Evolutionary conservation across 257 asterid species (phyloP), one percentile per base, ranked within the genome.

Genomic region (Salvia rosmarinus): DNA sequence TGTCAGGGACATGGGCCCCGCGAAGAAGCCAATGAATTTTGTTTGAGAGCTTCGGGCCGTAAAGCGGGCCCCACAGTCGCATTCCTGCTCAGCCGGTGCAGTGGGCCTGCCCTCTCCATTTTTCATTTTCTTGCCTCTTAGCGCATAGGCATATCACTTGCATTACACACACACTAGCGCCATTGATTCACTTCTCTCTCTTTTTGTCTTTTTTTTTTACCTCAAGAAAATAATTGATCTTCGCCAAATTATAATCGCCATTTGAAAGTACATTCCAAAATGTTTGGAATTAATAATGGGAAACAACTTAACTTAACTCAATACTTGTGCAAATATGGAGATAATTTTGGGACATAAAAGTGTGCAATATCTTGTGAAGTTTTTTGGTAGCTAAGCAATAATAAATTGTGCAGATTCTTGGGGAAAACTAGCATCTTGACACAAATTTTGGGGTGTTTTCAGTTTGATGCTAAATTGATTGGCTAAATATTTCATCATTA

Each of bases 51-150:
- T 13, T 19, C 63, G 84, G 79, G 60, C 80, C 58, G 42, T 5
- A 9, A 3, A 11, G 0, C 4, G 71, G 68, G 64, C 77, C 84
- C 80, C 75, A 56, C 68, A 39, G 37, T 57, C 85, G 34, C 80
- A 64, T 58, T 83, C 83, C 1, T 9, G 68, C 52, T 12, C 70
- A 51, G 80, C 85, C 78, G 81, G 79, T 65, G 47, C 37, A 7
- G 82, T 81, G 82, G 82, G 73, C 79, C 40, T 78, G 73, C 81
- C 61, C 81, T 52, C 28, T 14, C 49, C 44, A 9, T 54, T 57
- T 65, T 46, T 3, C 37, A 66, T 37, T 51, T 70, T 13, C 64
- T 49, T 37, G 2, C 34, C 57, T 47, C 73, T 68, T 46, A 50
- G 30, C 43, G 49, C 16, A 43, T 43, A 43, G n/a, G n/a, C n/a